Percentiles rank a stretch among this genome's conserved stretches.
These are phyloP conservation scores for Macadamia integrifolia DNA, from an alignment of 164 flowering plant species.

Conservation along the genomic window DNA sequence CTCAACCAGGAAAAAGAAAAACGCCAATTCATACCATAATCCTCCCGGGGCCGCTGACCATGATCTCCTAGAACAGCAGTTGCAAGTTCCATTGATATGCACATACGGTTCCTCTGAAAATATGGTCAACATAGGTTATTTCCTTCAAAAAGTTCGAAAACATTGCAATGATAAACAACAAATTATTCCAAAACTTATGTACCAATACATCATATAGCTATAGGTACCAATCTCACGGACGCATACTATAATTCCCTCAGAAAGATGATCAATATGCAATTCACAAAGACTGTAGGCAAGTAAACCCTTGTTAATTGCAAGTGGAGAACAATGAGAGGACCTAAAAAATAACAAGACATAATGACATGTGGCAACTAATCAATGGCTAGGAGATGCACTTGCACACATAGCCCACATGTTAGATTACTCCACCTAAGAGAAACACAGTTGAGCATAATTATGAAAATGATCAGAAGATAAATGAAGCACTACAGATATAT, in stretches of 20 bases:
- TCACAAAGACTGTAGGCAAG: neutral
- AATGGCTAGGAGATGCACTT: too few relatives aligned
- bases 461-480: too few relatives aligned
- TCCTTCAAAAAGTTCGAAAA: neutral
- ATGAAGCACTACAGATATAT: too few relatives aligned
- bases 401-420: too few relatives aligned
- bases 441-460: too few relatives aligned
- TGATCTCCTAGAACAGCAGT: slow-evolving; percentile 99
- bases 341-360: too few relatives aligned
- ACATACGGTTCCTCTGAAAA: slow-evolving; percentile 62
- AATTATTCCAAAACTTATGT: neutral
- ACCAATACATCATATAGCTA: neutral
- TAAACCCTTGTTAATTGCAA: neutral
- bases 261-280: neutral
- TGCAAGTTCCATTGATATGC: slow-evolving; percentile 94
- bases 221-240: neutral
- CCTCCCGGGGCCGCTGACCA: slow-evolving; percentile 92
- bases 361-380: too few relatives aligned
- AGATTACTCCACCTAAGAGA: too few relatives aligned
- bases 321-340: neutral
- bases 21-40: slow-evolving; percentile 54
- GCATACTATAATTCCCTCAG: neutral
- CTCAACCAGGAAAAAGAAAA: neutral
- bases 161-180: slow-evolving; percentile 1
- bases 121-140: neutral